Evolutionary conservation across 179 eudicot species (phyloP).

Genomic region (Amaranthus tricolor): DNA sequence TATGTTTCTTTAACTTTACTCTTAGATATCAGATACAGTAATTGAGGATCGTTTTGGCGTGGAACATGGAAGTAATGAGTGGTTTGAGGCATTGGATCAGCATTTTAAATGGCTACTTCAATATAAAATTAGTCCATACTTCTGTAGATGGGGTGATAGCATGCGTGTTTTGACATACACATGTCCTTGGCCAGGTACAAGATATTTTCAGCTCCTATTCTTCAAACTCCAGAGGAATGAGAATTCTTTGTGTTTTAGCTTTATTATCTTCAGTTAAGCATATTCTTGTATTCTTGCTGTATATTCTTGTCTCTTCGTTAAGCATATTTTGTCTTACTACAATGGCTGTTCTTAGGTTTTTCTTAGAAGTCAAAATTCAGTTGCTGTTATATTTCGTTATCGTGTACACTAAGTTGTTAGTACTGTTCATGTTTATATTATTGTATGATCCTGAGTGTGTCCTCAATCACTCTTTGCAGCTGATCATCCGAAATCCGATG

Average conservation of each 20-base stretch:
- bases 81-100: conserved; percentile 84
- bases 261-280: background rate
- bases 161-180: conserved; percentile 97
- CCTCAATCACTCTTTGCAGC: conserved; percentile 41
- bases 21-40: conserved; percentile 92
- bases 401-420: background rate
- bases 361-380: background rate
- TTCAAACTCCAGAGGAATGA: background rate
- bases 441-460: conserved; percentile 2
- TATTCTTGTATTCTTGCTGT: background rate
- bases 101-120: conserved; percentile 96
- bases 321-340: background rate
- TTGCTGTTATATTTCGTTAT: background rate
- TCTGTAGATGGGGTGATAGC: conserved; percentile 96
- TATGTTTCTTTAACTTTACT: conserved; percentile 38
- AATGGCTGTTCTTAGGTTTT: background rate
- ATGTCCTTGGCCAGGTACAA: conserved; percentile 94
- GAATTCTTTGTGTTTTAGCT: background rate
- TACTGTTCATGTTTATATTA: background rate
- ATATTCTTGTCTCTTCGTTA: background rate
- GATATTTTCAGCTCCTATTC: background rate
- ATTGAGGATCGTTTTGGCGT: conserved; percentile 96
- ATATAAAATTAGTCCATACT: conserved; percentile 88
- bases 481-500: conserved; percentile 95
- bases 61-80: conserved; percentile 83